Evolutionary conservation across 2,329 filamentous ascomycete species (phyloP).

Genomic region (Alternaria solani): DNA sequence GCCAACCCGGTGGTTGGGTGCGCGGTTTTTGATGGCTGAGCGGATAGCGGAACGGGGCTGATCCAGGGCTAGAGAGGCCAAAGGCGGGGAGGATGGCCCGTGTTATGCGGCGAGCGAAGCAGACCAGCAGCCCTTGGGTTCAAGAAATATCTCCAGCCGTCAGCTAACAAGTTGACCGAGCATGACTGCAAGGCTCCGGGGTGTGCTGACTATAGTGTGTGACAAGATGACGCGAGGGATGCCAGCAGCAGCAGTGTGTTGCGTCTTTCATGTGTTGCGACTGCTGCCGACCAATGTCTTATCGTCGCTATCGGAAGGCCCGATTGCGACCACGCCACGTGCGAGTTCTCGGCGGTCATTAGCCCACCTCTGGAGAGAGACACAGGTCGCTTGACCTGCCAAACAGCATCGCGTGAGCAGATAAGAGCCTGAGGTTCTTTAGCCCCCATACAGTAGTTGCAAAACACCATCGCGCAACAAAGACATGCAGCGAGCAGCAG

Average conservation of each 20-base stretch:
- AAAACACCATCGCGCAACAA: neutral
- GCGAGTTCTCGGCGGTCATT: constrained; percentile 24
- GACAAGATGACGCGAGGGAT: constrained; percentile 12
- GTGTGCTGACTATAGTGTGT: neutral
- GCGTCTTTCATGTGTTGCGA: constrained; percentile 7
- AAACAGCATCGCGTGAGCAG: constrained; percentile 24
- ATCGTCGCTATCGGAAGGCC: constrained; percentile 20
- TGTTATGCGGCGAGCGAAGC: constrained; percentile 19
- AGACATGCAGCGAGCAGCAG: neutral
- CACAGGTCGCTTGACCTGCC: constrained; percentile 28
- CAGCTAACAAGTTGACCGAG: neutral
- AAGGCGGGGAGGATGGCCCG: constrained; percentile 24
- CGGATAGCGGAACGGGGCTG: constrained; percentile 14
- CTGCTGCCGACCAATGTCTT: constrained; percentile 19
- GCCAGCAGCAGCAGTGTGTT: constrained; percentile 3
- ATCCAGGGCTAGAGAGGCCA: constrained; percentile 29
- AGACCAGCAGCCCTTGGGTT: constrained; percentile 8
- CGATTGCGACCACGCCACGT: constrained; percentile 25
- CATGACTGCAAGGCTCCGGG: neutral
- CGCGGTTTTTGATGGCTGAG: constrained; percentile 33
- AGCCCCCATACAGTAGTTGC: neutral
- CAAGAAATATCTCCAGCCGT: neutral
- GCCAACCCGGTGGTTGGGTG: constrained; percentile 35
- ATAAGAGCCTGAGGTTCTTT: neutral
- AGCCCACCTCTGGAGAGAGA: constrained; percentile 17